phyloP scores from a whole-genome alignment of 2,329 filamentous ascomycete species.

The Aspergillus unguis region DNA sequence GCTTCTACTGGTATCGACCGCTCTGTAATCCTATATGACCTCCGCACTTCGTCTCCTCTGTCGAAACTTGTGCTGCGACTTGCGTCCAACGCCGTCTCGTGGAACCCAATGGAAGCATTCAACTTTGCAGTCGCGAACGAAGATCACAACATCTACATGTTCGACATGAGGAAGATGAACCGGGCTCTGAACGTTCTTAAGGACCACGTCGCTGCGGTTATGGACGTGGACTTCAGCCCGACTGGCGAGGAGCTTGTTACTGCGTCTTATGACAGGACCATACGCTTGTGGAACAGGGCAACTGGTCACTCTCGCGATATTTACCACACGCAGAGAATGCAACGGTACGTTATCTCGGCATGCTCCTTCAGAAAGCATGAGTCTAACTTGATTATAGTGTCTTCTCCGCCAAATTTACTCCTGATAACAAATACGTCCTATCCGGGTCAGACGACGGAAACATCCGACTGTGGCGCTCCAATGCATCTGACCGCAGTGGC shows the following conservation, averaged over 20 bases:
- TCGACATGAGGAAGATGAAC: constrained; percentile 89
- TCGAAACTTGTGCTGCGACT: constrained; percentile 78
- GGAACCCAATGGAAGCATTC: constrained; percentile 97
- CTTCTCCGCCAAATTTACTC: constrained; percentile 78
- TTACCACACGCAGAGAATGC: constrained; percentile 98
- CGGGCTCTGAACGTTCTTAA: constrained; percentile 85
- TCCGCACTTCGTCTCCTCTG: constrained; percentile 79
- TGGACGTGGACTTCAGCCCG: constrained; percentile 93
- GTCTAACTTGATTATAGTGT: constrained; percentile 52
- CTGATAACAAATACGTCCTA: constrained; percentile 84
- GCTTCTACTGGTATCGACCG: constrained; percentile 83
- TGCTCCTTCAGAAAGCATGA: not conserved
- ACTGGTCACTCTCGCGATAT: constrained; percentile 84
- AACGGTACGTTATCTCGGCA: constrained; percentile 48
- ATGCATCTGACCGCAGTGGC: constrained; percentile 77
- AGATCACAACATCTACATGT: constrained; percentile 89
- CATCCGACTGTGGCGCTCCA: constrained; percentile 80
- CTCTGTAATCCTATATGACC: constrained; percentile 84
- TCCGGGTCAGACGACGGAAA: constrained; percentile 94
- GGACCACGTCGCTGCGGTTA: constrained; percentile 86
- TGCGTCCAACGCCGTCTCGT: constrained; percentile 76
- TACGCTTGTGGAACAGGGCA: constrained; percentile 78
- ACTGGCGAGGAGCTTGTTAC: constrained; percentile 92
- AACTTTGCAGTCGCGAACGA: constrained; percentile 92
- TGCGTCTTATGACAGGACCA: constrained; percentile 81